Conservation (phyloP, 2,329 filamentous ascomycete genomes). For the Aaosphaeria pasadenensis region DNA sequence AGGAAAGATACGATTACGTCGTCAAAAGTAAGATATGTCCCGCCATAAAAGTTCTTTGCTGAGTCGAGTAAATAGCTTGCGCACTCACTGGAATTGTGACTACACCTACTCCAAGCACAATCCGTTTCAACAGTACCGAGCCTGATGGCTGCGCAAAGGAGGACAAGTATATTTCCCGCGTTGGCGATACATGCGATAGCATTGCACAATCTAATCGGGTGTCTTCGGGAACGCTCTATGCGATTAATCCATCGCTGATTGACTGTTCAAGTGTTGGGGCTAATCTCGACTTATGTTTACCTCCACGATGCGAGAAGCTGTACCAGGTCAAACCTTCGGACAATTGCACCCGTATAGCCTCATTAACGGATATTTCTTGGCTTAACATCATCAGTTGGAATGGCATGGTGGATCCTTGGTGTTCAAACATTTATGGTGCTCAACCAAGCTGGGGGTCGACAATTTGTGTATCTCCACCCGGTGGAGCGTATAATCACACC, state of each 20-base stretch:
- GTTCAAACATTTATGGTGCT: not conserved
- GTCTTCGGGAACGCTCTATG: not conserved
- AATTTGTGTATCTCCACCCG: constrained; percentile 4
- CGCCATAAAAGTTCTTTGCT: not conserved
- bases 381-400: not conserved
- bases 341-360: not conserved
- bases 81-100: not conserved
- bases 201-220: not conserved
- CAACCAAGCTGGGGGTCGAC: not conserved
- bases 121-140: not conserved
- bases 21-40: not conserved
- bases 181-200: not conserved
- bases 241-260: not conserved
- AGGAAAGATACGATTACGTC: not conserved
- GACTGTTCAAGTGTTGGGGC: not conserved
- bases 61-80: not conserved
- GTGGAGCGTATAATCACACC: constrained; percentile 1
- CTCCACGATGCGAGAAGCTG: not conserved
- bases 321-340: not conserved
- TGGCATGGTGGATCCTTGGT: not conserved
- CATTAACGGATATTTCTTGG: not conserved
- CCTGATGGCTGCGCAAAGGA: not conserved
- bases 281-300: not conserved
- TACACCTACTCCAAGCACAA: not conserved
- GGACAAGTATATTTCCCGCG: not conserved